A percentile compares a stretch with the other conserved stretches of the same genome.
These are phyloP conservation scores for Psilocybe tampanensis DNA, from an alignment of 768 basidiomycete species.

Conservation along the genomic window DNA sequence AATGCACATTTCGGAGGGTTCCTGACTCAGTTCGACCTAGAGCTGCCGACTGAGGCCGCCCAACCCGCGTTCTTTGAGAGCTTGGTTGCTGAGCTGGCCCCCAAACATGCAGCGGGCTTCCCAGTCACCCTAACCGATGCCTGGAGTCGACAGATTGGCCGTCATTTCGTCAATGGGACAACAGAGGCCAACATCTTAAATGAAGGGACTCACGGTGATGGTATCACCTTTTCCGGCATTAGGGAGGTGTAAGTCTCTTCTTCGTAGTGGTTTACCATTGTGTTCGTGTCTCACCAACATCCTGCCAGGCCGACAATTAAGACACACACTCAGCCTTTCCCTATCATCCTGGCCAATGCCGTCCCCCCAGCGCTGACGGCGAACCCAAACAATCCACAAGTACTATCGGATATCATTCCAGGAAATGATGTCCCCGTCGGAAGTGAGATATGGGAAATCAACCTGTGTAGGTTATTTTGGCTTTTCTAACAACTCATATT, in stretches of 20 bases:
- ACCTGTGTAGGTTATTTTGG: constrained; percentile 1
- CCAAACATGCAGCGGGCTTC: constrained; percentile 6
- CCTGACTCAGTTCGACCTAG: background rate
- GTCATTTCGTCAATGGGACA: constrained; percentile 12
- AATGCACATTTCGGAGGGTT: constrained; percentile 11
- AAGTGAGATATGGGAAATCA: constrained; percentile 13
- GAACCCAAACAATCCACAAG: constrained; percentile 1
- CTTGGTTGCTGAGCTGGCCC: constrained; percentile 1
- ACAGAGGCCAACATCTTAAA: background rate
- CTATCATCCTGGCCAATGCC: constrained; percentile 10
- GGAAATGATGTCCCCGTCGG: constrained; percentile 10
- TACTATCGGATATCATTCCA: constrained; percentile 5
- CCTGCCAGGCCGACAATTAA: constrained; percentile 5
- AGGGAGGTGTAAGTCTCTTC: constrained; percentile 1
- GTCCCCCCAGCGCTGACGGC: constrained; percentile 8
- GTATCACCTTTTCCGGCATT: constrained; percentile 9
- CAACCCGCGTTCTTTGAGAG: background rate
- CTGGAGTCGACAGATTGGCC: constrained; percentile 5
- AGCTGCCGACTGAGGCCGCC: background rate
- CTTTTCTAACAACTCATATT: too few species aligned
- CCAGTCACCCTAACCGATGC: constrained; percentile 13
- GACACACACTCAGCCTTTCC: constrained; percentile 9
- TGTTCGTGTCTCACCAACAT: background rate
- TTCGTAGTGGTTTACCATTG: background rate
- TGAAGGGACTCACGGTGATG: constrained; percentile 5